phyloP scores from a whole-genome alignment of 306 rosid genomes.

The Castanea crenata region DNA sequence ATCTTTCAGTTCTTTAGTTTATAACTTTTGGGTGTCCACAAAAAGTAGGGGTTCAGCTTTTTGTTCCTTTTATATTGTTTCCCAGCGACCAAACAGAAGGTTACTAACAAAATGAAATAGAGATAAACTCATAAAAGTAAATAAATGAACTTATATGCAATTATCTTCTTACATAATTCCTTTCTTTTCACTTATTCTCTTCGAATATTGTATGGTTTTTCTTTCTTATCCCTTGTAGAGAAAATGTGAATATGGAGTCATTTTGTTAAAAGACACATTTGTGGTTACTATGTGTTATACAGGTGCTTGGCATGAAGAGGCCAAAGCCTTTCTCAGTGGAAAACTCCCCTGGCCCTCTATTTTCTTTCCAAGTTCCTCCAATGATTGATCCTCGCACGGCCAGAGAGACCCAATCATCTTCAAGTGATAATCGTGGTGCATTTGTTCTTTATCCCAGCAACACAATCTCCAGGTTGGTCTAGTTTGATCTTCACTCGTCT shows the following conservation, averaged over 20 bases:
- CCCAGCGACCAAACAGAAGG: not conserved
- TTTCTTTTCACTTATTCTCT: not conserved
- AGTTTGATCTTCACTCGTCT: not conserved
- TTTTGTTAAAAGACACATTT: not conserved
- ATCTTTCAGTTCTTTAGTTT: too few species aligned
- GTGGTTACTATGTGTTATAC: not conserved
- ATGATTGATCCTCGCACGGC: constrained; percentile 10
- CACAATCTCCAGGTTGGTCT: constrained; percentile 32
- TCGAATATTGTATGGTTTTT: not conserved
- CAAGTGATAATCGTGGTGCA: constrained; percentile 18
- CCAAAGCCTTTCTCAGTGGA: constrained; percentile 29
- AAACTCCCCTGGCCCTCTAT: constrained; percentile 29
- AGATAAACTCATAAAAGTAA: not conserved
- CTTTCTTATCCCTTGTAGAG: not conserved
- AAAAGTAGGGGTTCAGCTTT: too few species aligned
- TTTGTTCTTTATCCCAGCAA: constrained; percentile 18
- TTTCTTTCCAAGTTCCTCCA: constrained; percentile 35
- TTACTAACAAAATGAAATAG: not conserved
- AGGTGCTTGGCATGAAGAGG: constrained; percentile 41
- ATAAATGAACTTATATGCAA: not conserved
- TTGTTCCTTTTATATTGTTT: not conserved
- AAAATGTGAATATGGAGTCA: not conserved
- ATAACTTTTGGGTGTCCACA: too few species aligned
- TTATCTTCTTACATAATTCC: not conserved
- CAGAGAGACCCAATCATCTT: constrained; percentile 25